Evolutionary conservation across 2,329 filamentous ascomycete species (phyloP), one percentile per base, ranked within the genome.

Genomic region (Alternaria longipes): DNA sequence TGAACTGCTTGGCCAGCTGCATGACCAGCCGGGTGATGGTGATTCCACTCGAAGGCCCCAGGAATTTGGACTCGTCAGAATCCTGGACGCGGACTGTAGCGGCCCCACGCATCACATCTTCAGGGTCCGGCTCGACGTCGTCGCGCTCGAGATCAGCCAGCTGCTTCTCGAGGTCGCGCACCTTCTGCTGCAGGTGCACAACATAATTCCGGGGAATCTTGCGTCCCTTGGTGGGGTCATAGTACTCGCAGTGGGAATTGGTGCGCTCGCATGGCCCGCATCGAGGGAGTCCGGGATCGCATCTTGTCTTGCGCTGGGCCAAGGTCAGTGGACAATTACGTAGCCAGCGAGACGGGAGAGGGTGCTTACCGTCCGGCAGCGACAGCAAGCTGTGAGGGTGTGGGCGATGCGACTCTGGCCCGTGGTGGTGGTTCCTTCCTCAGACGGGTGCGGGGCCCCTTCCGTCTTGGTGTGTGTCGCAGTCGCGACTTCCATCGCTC

Each of bases 1-100:
- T 96, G 73, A 94, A 97, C 65, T 93, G 90, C 81, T 97, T 98
- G 54, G 94, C 94, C 79, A 97, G 89, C 77, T 97, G 94, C 91
- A 99, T 97, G 11, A 99, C 90, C 68, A 98, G 85, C 30, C 94
- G 89, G 12, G 94, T 97, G 83, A 98, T 97, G 74, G 93, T 92
- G 72, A 97, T 97, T 61, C 94, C 95, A 77, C 94, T 98, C 50
- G 94, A 97, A 3, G 95, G 92, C 0, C 95, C 95, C 3, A 99
- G 84, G 76, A 95, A 98, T 64, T 94, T 91, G 16, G 92, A 89
- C 79, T 97, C 94, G 76, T 97, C 93, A 57, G 90, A 89, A 71
- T 94, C 92, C 72, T 91, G 89, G 54, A 98, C 87, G 44, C 90
- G 90, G 70, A 98, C 92, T 68, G 94, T 87, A 26, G 93, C 94